Base-by-base conservation (phyloP, 306 rosid species). In the Vachellia pachyceras region DNA sequence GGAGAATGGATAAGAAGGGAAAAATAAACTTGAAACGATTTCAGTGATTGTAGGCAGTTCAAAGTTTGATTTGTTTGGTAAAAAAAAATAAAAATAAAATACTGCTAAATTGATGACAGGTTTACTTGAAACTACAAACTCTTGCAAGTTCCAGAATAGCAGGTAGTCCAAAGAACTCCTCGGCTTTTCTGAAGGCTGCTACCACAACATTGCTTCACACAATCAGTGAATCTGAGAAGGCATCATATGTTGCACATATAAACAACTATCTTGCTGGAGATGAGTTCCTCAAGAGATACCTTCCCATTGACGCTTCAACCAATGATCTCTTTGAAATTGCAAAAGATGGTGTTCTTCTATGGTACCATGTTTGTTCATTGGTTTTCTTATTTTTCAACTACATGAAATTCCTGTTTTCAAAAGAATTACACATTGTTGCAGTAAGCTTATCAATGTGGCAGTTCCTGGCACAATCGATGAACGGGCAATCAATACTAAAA, bases 171-270 rank as follows among this genome's bases (percentile, higher is more conserved):
- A 93, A 90, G 87, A 88, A 88, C 83, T 93, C 98, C 1, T 91
- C 97, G 1, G 98, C 98, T 57, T 95, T 95, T 77, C 96, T 95
- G 65, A 95, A 95, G 85, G 92, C 95, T 39, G 97, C 97, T 23
- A 95, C 99, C 81, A 95, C 99, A 20, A 95, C 98, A 63, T 84
- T 95, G 89, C 99, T 95, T 80, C 99, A 95, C 88, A 95, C 99
- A 10, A 95, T 95, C 77, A 95, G 99, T 55, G 98, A 95, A 90
- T 90, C 99, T 10, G 99, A 95, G 92, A 95, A 93, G 86, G 86
- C 99, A 10, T 95, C 99, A 25, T 95, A 95, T 66, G 94, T 93
- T n/a, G 90, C 89, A 7, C 99, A 95, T 79, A 95, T 93, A 86
- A 95, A 93, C 80, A 88, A 87, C 86, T 95, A 93, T 90, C 97